These are phyloP conservation scores for Wickerhamiella vanderwaltii DNA, from an alignment of 805 yeast species.

Conservation along the genomic window DNA sequence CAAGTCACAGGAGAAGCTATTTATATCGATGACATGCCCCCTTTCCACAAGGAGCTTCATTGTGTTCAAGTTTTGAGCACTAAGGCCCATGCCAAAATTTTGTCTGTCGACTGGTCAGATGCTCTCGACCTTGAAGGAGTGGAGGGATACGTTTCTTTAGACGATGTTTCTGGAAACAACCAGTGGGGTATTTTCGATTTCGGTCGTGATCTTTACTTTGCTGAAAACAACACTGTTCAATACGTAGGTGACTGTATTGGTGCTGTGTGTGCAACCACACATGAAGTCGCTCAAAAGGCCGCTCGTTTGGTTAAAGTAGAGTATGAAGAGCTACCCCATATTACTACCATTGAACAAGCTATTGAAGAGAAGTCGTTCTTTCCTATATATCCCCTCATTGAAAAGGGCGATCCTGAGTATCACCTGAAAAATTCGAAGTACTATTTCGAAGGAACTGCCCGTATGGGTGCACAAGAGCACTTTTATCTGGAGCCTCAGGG, in stretches of 20 bases:
- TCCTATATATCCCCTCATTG: conserved; percentile 27
- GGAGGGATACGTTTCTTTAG: conserved; percentile 33
- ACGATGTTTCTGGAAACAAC: conserved; percentile 31
- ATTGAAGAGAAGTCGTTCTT: conserved; percentile 32
- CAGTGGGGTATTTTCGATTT: conserved; percentile 33
- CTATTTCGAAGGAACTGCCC: conserved; percentile 30
- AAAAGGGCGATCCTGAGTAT: conserved; percentile 33
- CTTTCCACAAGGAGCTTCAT: conserved; percentile 32
- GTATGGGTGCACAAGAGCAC: conserved; percentile 40
- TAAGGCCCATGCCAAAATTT: conserved; percentile 34
- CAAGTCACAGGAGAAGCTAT: conserved; percentile 39
- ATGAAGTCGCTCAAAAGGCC: conserved; percentile 34
- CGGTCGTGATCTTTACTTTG: conserved; percentile 33
- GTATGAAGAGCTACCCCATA: conserved; percentile 32
- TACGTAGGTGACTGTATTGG: conserved; percentile 37
- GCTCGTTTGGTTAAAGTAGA: conserved; percentile 33
- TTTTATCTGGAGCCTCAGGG: conserved; percentile 39
- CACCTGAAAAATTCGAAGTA: conserved; percentile 29
- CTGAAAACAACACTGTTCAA: conserved; percentile 33
- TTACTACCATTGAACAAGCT: conserved; percentile 36
- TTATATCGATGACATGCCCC: conserved; percentile 36
- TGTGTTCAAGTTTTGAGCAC: conserved; percentile 36
- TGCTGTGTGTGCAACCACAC: conserved; percentile 31
- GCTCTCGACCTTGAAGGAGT: conserved; percentile 33
- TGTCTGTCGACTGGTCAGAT: conserved; percentile 30